These are phyloP conservation scores for Fusarium kyushuense DNA, from an alignment of 2,329 filamentous ascomycete species.

Conservation along the genomic window DNA sequence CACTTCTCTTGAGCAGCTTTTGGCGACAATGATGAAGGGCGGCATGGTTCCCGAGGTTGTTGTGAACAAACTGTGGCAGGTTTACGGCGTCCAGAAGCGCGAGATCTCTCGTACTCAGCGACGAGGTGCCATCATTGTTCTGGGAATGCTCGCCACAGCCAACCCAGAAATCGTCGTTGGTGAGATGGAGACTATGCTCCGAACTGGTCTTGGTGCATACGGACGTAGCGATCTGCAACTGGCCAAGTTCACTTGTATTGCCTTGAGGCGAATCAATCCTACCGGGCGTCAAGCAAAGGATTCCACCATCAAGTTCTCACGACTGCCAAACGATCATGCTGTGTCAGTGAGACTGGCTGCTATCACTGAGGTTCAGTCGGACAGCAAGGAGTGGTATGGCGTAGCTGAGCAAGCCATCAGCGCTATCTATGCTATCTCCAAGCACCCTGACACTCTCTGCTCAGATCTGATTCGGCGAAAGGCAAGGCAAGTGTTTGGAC, in stretches of 20 bases:
- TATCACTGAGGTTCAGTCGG: conserved; percentile 85
- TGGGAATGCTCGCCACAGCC: conserved; percentile 95
- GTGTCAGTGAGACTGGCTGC: conserved; percentile 83
- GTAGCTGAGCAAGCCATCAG: conserved; percentile 96
- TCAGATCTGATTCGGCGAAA: conserved; percentile 90
- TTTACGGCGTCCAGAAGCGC: conserved; percentile 92
- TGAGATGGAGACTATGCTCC: conserved; percentile 94
- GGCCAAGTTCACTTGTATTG: conserved; percentile 95
- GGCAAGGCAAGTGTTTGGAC: conserved; percentile 81
- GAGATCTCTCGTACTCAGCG: conserved; percentile 94
- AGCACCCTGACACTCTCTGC: conserved; percentile 92
- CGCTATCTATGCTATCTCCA: conserved; percentile 93
- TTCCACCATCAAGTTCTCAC: conserved; percentile 74
- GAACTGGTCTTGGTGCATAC: conserved; percentile 85
- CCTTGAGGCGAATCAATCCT: conserved; percentile 89
- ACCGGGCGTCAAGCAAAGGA: conserved; percentile 83
- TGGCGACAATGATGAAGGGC: conserved; percentile 97
- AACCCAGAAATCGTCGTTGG: conserved; percentile 92
- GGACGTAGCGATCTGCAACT: conserved; percentile 87
- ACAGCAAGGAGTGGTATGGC: conserved; percentile 96
- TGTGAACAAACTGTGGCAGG: conserved; percentile 94
- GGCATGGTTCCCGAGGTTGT: conserved; percentile 88
- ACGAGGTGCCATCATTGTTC: conserved; percentile 91
- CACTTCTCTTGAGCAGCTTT: conserved; percentile 92
- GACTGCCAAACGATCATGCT: conserved; percentile 91